Percentiles rank a stretch among this genome's conserved stretches.
Evolutionary conservation across 208 protist species (phyloP).

Genomic region (Herpetomonas tarakana): DNA sequence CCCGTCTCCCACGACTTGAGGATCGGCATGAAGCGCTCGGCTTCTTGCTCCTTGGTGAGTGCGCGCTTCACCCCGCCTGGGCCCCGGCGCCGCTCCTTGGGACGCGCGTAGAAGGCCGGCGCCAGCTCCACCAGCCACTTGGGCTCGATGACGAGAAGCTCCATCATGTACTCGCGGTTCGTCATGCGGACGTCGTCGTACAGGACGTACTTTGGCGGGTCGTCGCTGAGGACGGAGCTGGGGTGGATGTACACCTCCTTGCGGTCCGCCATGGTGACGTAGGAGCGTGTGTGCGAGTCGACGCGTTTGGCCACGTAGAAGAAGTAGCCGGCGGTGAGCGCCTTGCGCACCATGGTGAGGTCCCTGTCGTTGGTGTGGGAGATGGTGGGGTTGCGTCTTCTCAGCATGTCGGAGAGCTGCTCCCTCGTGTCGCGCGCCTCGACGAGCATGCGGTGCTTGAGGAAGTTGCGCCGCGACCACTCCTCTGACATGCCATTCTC

Average conservation of each 20-base stretch:
- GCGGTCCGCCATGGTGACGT: slow-evolving; percentile 84
- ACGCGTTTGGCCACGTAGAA: slow-evolving; percentile 94
- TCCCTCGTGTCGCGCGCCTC: slow-evolving; percentile 96
- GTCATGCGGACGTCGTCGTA: slow-evolving; percentile 97
- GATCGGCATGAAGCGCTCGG: slow-evolving; percentile 81
- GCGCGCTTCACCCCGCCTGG: background rate
- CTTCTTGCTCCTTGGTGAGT: slow-evolving; percentile 76
- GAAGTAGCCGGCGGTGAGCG: slow-evolving; percentile 98
- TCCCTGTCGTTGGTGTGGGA: slow-evolving; percentile 90
- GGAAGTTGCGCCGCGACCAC: slow-evolving; percentile 98
- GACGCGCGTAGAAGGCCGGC: slow-evolving; percentile 90
- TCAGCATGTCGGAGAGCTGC: slow-evolving; percentile 95
- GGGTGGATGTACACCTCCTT: slow-evolving; percentile 89
- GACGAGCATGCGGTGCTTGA: slow-evolving; percentile 95
- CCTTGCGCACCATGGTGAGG: slow-evolving; percentile 92
- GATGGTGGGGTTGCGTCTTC: slow-evolving; percentile 92
- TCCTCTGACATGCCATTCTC: slow-evolving; percentile 89
- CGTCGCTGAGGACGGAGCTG: slow-evolving; percentile 77
- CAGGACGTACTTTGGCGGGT: slow-evolving; percentile 95
- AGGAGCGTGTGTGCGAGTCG: slow-evolving; percentile 68
- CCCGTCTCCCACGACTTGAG: slow-evolving; percentile 87
- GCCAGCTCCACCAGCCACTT: slow-evolving; percentile 94
- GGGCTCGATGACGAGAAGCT: slow-evolving; percentile 91
- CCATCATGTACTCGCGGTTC: slow-evolving; percentile 97
- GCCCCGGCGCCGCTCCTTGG: slow-evolving; percentile 41